A percentile compares a stretch with the other conserved stretches of the same genome.
Evolutionary conservation across 1,284 basidiomycete species (phyloP).

Genomic region (Ceratobasidium theobromae): DNA sequence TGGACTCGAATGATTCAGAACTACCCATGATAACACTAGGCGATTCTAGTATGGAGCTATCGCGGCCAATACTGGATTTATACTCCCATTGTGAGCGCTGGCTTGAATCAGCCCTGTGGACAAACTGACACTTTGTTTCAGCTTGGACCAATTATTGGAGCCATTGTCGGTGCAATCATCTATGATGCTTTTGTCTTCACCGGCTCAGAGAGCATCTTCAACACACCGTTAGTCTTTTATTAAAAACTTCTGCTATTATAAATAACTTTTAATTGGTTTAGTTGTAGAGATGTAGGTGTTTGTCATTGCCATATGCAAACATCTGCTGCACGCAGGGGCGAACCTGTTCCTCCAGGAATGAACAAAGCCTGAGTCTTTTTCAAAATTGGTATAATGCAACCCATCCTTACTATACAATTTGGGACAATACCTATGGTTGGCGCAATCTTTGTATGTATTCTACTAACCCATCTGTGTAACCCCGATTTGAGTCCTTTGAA

Average conservation of each 20-base stretch:
- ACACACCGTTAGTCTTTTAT: constrained; percentile 32
- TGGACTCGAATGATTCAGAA: constrained; percentile 35
- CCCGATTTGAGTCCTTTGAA: too few relatives aligned
- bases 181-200: constrained; percentile 45
- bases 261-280: not conserved
- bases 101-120: too few relatives aligned
- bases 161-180: constrained; percentile 40
- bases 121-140: too few relatives aligned
- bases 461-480: too few relatives aligned
- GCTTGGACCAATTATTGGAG: constrained; percentile 41
- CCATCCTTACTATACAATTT: too few relatives aligned
- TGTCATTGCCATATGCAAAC: constrained; percentile 2
- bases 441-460: too few relatives aligned
- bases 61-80: constrained; percentile 72
- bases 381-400: too few relatives aligned
- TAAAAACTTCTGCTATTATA: not conserved
- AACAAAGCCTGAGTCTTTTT: too few relatives aligned
- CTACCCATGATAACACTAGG: constrained; percentile 32
- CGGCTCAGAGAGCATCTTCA: constrained; percentile 42
- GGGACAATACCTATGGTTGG: too few relatives aligned
- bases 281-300: constrained; percentile 2
- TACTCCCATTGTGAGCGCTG: constrained; percentile 61
- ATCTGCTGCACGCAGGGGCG: constrained; percentile 14
- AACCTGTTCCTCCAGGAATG: constrained; percentile 20
- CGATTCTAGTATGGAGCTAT: constrained; percentile 1